Evolutionary conservation across 192 early-diverging fungal species (phyloP).

Genomic region (Pilaira anomala): DNA sequence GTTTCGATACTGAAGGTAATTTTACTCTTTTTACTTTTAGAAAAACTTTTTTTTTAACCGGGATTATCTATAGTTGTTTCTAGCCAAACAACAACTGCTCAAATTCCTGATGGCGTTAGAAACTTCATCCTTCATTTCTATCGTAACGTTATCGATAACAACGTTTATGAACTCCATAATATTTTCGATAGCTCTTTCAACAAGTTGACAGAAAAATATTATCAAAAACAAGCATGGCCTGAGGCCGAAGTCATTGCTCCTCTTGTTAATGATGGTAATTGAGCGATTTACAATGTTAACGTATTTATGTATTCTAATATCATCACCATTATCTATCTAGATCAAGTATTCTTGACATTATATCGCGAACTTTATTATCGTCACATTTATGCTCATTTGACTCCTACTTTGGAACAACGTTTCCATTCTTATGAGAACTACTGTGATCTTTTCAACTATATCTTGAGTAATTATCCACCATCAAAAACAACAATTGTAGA

Average conservation of each 20-base stretch:
- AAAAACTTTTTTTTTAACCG: conserved; percentile 19
- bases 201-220: conserved; percentile 90
- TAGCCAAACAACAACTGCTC: conserved; percentile 37
- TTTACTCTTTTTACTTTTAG: not conserved
- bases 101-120: conserved; percentile 82
- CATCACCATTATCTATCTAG: conserved; percentile 33
- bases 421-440: conserved; percentile 95
- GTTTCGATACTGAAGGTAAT: conserved; percentile 34
- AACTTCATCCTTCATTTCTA: conserved; percentile 84
- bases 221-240: conserved; percentile 85
- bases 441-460: conserved; percentile 95
- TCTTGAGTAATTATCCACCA: conserved; percentile 65
- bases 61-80: not conserved
- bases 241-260: conserved; percentile 77
- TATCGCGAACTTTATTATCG: conserved; percentile 97
- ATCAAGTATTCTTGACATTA: conserved; percentile 85
- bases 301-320: not conserved
- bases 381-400: conserved; percentile 91
- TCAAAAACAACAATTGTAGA: not conserved
- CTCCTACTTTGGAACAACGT: conserved; percentile 85
- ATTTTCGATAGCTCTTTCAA: conserved; percentile 91
- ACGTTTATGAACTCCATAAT: conserved; percentile 79
- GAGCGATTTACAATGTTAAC: not conserved
- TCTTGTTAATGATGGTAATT: conserved; percentile 78
- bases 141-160: conserved; percentile 74